phyloP scores from a whole-genome alignment of 768 basidiomycete genomes.

The Trametes meyenii region DNA sequence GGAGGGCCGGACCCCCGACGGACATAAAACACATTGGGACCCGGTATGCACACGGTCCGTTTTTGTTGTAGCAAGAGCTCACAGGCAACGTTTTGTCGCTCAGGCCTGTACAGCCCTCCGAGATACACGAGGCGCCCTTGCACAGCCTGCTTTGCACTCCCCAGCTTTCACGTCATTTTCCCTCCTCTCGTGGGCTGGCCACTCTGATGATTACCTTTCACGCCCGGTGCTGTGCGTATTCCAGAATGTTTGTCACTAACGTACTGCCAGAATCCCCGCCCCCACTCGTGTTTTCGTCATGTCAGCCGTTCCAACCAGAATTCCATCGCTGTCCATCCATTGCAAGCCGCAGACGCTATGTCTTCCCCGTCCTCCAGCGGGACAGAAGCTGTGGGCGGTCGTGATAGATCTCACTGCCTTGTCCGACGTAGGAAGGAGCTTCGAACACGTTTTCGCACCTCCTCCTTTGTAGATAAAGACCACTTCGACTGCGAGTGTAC shows the following conservation, averaged over 20 bases:
- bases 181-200: background rate
- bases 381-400: slow-evolving; percentile 22
- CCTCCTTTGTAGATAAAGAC: slow-evolving; percentile 5
- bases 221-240: slow-evolving; percentile 13
- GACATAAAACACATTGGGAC: background rate
- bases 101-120: slow-evolving; percentile 12
- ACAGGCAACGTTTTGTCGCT: background rate
- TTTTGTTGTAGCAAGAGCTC: background rate
- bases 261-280: slow-evolving; percentile 8
- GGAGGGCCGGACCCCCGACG: slow-evolving; percentile 10
- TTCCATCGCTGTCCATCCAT: slow-evolving; percentile 6
- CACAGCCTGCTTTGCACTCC: slow-evolving; percentile 1
- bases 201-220: background rate
- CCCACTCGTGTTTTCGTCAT: slow-evolving; percentile 24
- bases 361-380: background rate
- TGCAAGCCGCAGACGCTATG: slow-evolving; percentile 1
- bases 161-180: slow-evolving; percentile 10
- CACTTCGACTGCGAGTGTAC: background rate
- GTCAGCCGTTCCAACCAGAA: slow-evolving; percentile 15
- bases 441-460: slow-evolving; percentile 5
- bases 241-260: slow-evolving; percentile 3
- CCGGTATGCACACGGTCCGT: slow-evolving; percentile 12
- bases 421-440: background rate
- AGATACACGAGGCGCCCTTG: slow-evolving; percentile 12
- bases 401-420: slow-evolving; percentile 17